phyloP scores from a whole-genome alignment of 306 rosid genomes.

The Cucumis melo region DNA sequence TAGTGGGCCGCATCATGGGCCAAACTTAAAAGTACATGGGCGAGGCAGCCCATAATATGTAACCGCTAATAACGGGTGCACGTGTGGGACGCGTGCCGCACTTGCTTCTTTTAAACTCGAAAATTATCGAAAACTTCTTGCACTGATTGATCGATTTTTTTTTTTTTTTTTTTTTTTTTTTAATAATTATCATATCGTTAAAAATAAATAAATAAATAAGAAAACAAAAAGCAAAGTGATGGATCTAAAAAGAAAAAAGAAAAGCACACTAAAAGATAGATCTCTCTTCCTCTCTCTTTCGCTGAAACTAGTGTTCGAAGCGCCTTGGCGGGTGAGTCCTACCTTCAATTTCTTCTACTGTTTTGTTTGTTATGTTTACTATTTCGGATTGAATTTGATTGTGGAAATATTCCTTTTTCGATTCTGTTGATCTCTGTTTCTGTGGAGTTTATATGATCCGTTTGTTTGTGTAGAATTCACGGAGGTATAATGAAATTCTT shows the following conservation, averaged over 20 bases:
- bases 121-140: background rate
- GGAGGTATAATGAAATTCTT: background rate
- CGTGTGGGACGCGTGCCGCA: background rate
- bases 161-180: no score
- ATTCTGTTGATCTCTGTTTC: background rate
- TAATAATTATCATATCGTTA: background rate
- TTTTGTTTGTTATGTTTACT: background rate
- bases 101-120: background rate
- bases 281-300: conserved; percentile 1
- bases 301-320: conserved; percentile 2
- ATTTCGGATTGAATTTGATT: background rate
- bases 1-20: background rate
- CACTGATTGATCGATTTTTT: background rate
- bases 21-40: background rate
- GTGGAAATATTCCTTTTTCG: background rate
- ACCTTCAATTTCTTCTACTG: background rate
- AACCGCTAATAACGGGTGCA: background rate
- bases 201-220: background rate
- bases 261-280: background rate
- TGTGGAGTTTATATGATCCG: background rate
- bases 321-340: conserved; percentile 4
- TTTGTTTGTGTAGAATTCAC: conserved; percentile 4
- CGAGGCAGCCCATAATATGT: background rate
- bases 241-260: background rate
- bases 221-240: background rate